A percentile compares a stretch with the other conserved stretches of the same genome.
Evolutionary conservation across 2,329 filamentous ascomycete species (phyloP).

Genomic region (Cephalotrichum gorgonifer): DNA sequence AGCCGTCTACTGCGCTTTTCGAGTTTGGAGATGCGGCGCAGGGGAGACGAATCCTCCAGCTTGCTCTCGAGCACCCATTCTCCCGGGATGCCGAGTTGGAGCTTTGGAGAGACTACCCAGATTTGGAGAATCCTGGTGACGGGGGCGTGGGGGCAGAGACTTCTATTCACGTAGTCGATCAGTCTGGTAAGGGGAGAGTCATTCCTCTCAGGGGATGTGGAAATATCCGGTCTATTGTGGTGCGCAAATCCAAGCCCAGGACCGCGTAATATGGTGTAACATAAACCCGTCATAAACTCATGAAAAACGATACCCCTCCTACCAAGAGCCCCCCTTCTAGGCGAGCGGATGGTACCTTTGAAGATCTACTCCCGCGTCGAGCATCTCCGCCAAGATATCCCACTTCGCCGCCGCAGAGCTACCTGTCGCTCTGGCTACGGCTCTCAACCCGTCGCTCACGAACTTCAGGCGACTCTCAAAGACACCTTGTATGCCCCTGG

Average conservation of each 20-base stretch:
- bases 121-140: slow-evolving; percentile 20
- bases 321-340: not conserved
- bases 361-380: slow-evolving; percentile 40
- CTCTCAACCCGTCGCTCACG: slow-evolving; percentile 60
- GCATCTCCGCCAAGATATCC: slow-evolving; percentile 72
- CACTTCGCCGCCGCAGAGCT: slow-evolving; percentile 52
- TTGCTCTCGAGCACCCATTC: slow-evolving; percentile 25
- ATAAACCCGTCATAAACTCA: not conserved
- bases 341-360: not conserved
- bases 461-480: slow-evolving; percentile 61
- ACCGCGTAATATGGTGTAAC: not conserved
- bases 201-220: slow-evolving; percentile 31
- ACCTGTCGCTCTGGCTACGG: slow-evolving; percentile 63
- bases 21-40: slow-evolving; percentile 65
- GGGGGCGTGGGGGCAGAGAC: slow-evolving; percentile 10
- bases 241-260: slow-evolving; percentile 7
- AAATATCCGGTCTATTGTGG: slow-evolving; percentile 33
- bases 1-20: slow-evolving; percentile 49
- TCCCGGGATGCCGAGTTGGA: slow-evolving; percentile 34
- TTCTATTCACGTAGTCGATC: slow-evolving; percentile 12
- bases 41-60: slow-evolving; percentile 49
- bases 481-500: slow-evolving; percentile 48
- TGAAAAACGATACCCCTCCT: slow-evolving; percentile 1
- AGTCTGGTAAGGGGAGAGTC: slow-evolving; percentile 6
- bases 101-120: slow-evolving; percentile 63